A percentile compares a stretch with the other conserved stretches of the same genome.
These are phyloP conservation scores for Crucihimalaya himalaica DNA, from an alignment of 345 rosid genomes.

Conservation along the genomic window DNA sequence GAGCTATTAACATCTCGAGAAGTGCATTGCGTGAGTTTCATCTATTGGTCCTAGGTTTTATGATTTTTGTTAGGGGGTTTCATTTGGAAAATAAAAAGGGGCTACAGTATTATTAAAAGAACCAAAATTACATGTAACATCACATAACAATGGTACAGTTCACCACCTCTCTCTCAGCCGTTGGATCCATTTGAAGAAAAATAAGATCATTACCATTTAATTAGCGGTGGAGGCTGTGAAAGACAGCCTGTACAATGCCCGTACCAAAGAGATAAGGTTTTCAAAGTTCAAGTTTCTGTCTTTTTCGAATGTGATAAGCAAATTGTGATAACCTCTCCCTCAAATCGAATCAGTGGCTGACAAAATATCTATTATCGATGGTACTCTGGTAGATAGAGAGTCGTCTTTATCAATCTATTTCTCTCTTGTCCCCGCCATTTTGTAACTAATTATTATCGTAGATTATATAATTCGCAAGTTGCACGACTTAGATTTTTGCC, in stretches of 20 bases:
- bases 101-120: too few species aligned
- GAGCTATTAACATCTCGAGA: background rate
- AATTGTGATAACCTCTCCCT: conserved; percentile 28
- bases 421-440: background rate
- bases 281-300: conserved; percentile 18
- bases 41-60: background rate
- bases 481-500: background rate
- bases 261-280: conserved; percentile 2
- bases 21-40: background rate
- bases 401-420: conserved; percentile 4
- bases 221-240: background rate
- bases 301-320: conserved; percentile 38
- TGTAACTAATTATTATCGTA: background rate
- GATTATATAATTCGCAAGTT: background rate
- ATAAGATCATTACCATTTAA: background rate
- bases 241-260: conserved; percentile 19
- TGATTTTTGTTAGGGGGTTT: background rate
- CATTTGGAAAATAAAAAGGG: background rate
- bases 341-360: conserved; percentile 31
- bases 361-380: background rate
- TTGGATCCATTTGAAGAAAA: background rate
- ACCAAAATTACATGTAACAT: too few species aligned
- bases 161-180: background rate
- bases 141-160: too few species aligned
- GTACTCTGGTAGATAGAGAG: background rate